Evolutionary conservation across 2,329 filamentous ascomycete species (phyloP).

Genomic region (Hymenoscyphus fructigenus): DNA sequence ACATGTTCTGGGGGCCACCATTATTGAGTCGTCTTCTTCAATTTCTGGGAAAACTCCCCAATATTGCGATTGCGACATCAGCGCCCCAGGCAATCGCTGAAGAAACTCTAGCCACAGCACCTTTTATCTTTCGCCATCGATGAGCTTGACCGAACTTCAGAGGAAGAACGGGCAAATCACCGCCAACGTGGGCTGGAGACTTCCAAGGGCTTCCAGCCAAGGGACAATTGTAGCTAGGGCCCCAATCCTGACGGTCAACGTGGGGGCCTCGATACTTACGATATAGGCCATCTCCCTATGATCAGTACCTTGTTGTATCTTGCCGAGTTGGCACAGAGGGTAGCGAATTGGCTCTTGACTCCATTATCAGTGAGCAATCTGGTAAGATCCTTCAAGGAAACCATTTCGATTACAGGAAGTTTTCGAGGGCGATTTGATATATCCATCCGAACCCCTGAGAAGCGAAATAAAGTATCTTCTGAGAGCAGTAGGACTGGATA

Average conservation of each 20-base stretch:
- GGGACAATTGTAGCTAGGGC: no score
- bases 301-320: constrained; percentile 47
- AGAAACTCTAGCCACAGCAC: constrained; percentile 51
- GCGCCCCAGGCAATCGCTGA: constrained; percentile 21
- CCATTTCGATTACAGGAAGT: constrained; percentile 82
- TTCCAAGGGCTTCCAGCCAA: constrained; percentile 70
- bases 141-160: constrained; percentile 57
- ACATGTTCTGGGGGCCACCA: constrained; percentile 54
- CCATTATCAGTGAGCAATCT: constrained; percentile 52
- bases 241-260: constrained; percentile 28
- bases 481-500: no score
- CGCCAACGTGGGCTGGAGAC: constrained; percentile 83
- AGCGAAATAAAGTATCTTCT: no score
- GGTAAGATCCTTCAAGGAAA: constrained; percentile 50
- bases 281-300: constrained; percentile 53
- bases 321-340: constrained; percentile 59
- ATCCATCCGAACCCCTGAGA: no score
- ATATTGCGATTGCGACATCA: no score
- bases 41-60: no score
- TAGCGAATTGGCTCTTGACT: constrained; percentile 65
- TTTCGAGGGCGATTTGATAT: constrained; percentile 56
- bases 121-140: constrained; percentile 60
- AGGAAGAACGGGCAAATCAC: constrained; percentile 64
- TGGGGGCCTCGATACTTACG: constrained; percentile 54
- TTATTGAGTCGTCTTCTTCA: no score